Conservation (phyloP, 129 eudicot genomes). For the Glebionis coronaria region DNA sequence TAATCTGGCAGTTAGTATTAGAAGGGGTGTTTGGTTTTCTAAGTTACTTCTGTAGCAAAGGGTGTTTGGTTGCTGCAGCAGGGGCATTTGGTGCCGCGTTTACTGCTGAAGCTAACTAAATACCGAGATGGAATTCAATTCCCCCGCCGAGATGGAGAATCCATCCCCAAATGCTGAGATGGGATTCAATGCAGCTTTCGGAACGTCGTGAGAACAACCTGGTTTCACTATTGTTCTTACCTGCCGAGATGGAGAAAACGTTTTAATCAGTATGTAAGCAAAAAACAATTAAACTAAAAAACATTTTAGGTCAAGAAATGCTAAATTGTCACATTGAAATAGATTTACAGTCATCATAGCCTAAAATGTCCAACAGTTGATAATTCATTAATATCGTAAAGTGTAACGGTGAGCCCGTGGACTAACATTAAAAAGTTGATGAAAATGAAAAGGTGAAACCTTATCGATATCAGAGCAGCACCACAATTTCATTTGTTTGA, state of each 20-base stretch:
- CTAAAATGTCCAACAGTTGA: slow-evolving; percentile 39
- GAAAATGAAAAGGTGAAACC: slow-evolving; percentile 13
- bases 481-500: slow-evolving; percentile 94
- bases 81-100: too few species aligned
- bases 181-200: slow-evolving; percentile 85
- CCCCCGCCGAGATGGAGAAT: too few species aligned
- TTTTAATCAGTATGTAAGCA: too few species aligned
- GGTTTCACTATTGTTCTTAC: slow-evolving; percentile 88
- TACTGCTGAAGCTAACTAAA: too few species aligned
- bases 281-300: not conserved
- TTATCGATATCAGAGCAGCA: slow-evolving; percentile 96
- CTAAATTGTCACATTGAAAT: not conserved
- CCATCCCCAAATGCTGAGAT: too few species aligned
- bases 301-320: not conserved
- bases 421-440: not conserved
- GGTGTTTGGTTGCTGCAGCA: too few species aligned
- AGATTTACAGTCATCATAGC: slow-evolving; percentile 96
- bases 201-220: slow-evolving; percentile 92
- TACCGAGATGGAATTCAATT: too few species aligned
- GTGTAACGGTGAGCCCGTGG: not conserved
- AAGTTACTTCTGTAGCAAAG: too few species aligned
- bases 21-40: too few species aligned
- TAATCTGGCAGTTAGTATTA: too few species aligned
- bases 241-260: slow-evolving; percentile 50
- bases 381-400: not conserved